phyloP scores from a whole-genome alignment of 768 basidiomycete species.

The Phylloporus rhodoxanthus region DNA sequence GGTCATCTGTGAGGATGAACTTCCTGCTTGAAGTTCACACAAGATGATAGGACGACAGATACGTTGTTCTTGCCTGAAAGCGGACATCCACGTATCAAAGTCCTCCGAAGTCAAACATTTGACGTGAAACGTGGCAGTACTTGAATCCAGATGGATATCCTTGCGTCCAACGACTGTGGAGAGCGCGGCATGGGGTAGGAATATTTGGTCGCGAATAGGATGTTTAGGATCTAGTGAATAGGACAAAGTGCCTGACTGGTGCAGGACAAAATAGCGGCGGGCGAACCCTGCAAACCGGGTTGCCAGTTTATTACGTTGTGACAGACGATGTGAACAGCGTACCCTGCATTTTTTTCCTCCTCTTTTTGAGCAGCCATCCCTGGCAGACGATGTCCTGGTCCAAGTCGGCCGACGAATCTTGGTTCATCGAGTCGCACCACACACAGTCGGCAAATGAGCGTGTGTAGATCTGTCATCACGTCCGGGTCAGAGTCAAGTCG shows the following conservation, averaged over 20 bases:
- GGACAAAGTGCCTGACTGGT: constrained; percentile 60
- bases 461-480: background rate
- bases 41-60: constrained; percentile 6
- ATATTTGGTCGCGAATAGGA: constrained; percentile 65
- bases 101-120: constrained; percentile 69
- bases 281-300: constrained; percentile 59
- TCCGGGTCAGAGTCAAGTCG: background rate
- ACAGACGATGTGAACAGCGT: constrained; percentile 6
- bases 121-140: constrained; percentile 74
- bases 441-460: background rate
- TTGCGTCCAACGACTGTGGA: constrained; percentile 66
- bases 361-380: constrained; percentile 84
- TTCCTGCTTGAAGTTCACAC: constrained; percentile 40
- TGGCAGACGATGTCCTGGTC: constrained; percentile 40
- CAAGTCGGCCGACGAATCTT: constrained; percentile 2
- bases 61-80: constrained; percentile 51
- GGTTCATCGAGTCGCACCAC: constrained; percentile 2
- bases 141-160: constrained; percentile 78
- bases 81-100: constrained; percentile 68
- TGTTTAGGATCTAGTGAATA: constrained; percentile 73
- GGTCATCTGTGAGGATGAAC: constrained; percentile 44
- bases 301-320: background rate
- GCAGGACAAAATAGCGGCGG: constrained; percentile 71
- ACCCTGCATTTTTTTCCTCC: constrained; percentile 88
- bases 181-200: constrained; percentile 66